Evolutionary conservation across 2,329 filamentous ascomycete species (phyloP), one percentile per base, ranked within the genome.

Genomic region (Colletotrichum endophyticum): DNA sequence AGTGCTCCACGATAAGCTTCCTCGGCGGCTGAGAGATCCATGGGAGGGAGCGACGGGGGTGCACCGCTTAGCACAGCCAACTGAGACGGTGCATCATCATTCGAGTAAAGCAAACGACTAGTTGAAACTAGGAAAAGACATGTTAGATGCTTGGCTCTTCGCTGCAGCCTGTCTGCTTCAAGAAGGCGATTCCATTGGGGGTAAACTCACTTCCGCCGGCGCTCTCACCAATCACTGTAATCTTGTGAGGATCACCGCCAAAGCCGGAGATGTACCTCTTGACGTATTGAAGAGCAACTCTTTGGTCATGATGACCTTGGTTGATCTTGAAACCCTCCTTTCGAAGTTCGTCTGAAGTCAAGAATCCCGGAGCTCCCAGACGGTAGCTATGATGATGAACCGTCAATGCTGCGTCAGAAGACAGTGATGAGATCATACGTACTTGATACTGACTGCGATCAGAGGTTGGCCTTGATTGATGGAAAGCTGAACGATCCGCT

Each of bases 261-360:
- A 86, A 85, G 8, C 81, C 80, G 2, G 78, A 72, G 63, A 85
- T 83, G 63, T 85, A 79, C 9, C 80, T 78, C 49, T 81, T 75
- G 15, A 85, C 78, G 84, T 83, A 85, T n/a, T 81, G 78, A 0
- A 85, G 71, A 4, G 81, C 84, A 25, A 80, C 75, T 8, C 81
- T 81, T 61, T 85, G 83, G 70, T 87, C 88, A 30, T 84, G 79
- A 4, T 89, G 80, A 0, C 85, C 86, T 76, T 87, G 86, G 77
- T 89, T 89, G 2, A 85, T 80, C 28, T 84, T 84, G 69, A 85
- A 87, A 0, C 87, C 88, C 6, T 85, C 85, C 27, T 85, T 81
- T 6, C 85, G 83, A 22, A 91, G 81, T 66, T 89, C 88, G 61
- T 85, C 80, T 0, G 89, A 90, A 5, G 88, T 89, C 68, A 90